Conservation (phyloP, 1,139 yeast species). For the Candida dubliniensis region DNA sequence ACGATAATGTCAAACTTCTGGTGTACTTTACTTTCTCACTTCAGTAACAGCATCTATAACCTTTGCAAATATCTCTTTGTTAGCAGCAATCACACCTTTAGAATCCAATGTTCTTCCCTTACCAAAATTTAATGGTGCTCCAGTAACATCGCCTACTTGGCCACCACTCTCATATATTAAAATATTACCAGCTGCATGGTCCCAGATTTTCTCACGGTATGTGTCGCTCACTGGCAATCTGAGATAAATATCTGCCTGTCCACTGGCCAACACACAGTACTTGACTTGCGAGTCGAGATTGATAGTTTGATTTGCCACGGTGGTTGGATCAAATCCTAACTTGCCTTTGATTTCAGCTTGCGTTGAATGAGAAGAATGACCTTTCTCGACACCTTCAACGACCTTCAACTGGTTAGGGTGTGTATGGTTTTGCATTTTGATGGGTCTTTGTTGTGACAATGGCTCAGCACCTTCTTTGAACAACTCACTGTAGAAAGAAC, state of each 20-base stretch:
- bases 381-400: slow-evolving; percentile 95
- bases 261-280: slow-evolving; percentile 86
- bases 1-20: no score
- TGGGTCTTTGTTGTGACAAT: slow-evolving; percentile 35
- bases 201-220: slow-evolving; percentile 96
- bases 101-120: slow-evolving; percentile 77
- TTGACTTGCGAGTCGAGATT: slow-evolving; percentile 95
- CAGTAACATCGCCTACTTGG: slow-evolving; percentile 77
- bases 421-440: slow-evolving; percentile 45
- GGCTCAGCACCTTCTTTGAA: slow-evolving; percentile 35
- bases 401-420: slow-evolving; percentile 58
- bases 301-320: slow-evolving; percentile 52
- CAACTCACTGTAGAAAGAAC: slow-evolving; percentile 62
- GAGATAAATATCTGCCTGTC: slow-evolving; percentile 88
- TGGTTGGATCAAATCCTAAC: slow-evolving; percentile 45
- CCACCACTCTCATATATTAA: slow-evolving; percentile 92
- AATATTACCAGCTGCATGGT: slow-evolving; percentile 94
- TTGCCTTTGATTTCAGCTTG: slow-evolving; percentile 70
- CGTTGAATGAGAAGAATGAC: slow-evolving; percentile 90
- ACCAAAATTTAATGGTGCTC: slow-evolving; percentile 79
- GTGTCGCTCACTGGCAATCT: slow-evolving; percentile 76
- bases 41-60: neutral
- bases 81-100: slow-evolving; percentile 92
- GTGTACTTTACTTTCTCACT: neutral
- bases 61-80: slow-evolving; percentile 54